phyloP scores from a whole-genome alignment of 345 rosid species.

The Salix suchowensis region DNA sequence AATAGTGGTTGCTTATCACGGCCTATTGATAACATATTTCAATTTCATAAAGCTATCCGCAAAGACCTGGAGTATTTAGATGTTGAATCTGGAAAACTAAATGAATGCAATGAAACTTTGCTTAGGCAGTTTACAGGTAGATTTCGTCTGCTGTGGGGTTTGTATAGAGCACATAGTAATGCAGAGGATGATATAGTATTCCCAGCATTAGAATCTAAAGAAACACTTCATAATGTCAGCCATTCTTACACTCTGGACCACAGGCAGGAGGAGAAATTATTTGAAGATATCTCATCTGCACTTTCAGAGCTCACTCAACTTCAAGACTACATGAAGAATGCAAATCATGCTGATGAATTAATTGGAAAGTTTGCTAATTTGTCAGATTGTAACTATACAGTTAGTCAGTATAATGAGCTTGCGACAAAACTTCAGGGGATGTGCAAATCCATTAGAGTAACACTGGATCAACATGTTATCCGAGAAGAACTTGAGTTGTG shows the following conservation, averaged over 20 bases:
- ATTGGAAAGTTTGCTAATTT: conserved; percentile 13
- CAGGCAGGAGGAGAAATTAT: conserved; percentile 55
- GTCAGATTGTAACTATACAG: conserved; percentile 15
- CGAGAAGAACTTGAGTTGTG: conserved; percentile 61
- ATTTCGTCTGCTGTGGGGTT: conserved; percentile 54
- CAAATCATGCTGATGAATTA: conserved; percentile 10
- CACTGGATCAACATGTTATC: conserved; percentile 55
- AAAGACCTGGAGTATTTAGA: conserved; percentile 63
- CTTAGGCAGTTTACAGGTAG: conserved; percentile 59
- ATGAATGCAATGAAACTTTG: conserved; percentile 41
- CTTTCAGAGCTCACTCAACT: conserved; percentile 46
- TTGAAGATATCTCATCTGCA: conserved; percentile 50
- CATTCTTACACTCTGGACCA: conserved; percentile 62
- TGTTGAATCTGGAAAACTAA: conserved; percentile 55
- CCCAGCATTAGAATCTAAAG: conserved; percentile 58
- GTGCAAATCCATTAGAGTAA: conserved; percentile 57
- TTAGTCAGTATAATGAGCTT: conserved; percentile 39
- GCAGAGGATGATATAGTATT: conserved; percentile 67
- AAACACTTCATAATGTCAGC: conserved; percentile 59
- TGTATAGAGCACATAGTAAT: conserved; percentile 60
- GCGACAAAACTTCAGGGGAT: conserved; percentile 59
- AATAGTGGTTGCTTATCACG: conserved; percentile 30
- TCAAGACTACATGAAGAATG: conserved; percentile 28
- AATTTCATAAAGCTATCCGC: conserved; percentile 60
- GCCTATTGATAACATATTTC: conserved; percentile 57